Evolutionary conservation across 495 filamentous ascomycete species (phyloP).

Genomic region (Podospora anserina): DNA sequence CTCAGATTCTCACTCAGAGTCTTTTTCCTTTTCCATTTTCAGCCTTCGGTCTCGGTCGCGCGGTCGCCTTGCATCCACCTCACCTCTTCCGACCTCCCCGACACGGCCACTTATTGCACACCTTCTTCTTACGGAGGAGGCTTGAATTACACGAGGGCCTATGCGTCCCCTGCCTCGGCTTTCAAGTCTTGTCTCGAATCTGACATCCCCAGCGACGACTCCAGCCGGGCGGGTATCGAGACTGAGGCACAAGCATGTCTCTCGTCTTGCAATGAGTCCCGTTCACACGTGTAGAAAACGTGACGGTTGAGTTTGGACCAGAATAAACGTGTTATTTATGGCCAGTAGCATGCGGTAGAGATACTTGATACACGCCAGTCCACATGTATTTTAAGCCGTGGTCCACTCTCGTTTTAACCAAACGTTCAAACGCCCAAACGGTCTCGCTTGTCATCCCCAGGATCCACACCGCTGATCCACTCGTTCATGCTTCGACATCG

Average conservation of each 20-base stretch:
- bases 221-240: background rate
- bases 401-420: slow-evolving; percentile 7
- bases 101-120: background rate
- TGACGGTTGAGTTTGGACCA: background rate
- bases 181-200: background rate
- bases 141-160: background rate
- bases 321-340: background rate
- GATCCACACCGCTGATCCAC: slow-evolving; percentile 15
- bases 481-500: slow-evolving; percentile 17
- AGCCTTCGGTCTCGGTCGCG: slow-evolving; percentile 6
- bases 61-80: slow-evolving; percentile 7
- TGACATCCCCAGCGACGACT: too few species aligned
- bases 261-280: background rate
- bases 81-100: background rate
- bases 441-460: slow-evolving; percentile 1
- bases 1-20: background rate
- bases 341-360: too few species aligned
- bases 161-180: background rate
- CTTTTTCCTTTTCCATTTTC: slow-evolving; percentile 11
- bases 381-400: slow-evolving; percentile 1
- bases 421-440: slow-evolving; percentile 9
- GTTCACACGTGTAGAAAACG: slow-evolving; percentile 8
- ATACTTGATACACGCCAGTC: background rate
- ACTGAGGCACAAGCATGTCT: background rate
- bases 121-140: slow-evolving; percentile 10